Conservation (phyloP, 2,329 filamentous ascomycete species). For the Neoscytalidium dimidiatum region DNA sequence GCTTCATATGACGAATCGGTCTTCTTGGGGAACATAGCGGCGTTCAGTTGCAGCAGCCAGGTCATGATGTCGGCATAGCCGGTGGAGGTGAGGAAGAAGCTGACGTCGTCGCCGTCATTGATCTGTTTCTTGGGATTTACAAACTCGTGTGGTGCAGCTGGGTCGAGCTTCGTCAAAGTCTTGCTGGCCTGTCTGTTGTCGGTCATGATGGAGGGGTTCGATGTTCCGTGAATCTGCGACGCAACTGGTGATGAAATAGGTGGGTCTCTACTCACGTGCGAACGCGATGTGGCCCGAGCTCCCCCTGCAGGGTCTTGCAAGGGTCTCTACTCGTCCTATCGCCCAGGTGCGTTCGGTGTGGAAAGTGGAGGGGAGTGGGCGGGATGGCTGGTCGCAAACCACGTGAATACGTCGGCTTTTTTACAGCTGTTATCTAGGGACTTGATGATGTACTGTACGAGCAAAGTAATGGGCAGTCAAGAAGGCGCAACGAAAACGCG, state of each 20-base stretch:
- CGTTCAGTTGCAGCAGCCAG: conserved; percentile 89
- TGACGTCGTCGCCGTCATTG: conserved; percentile 79
- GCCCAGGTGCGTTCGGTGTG: neutral
- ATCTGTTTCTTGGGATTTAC: conserved; percentile 75
- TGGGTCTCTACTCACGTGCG: conserved; percentile 6
- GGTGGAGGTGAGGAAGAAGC: conserved; percentile 74
- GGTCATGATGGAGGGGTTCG: conserved; percentile 10
- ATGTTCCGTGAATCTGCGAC: neutral
- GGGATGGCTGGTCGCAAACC: neutral
- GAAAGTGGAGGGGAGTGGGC: neutral
- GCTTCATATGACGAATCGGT: conserved; percentile 48
- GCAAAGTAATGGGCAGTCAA: too few relatives aligned
- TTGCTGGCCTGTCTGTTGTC: conserved; percentile 21
- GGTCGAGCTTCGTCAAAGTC: conserved; percentile 29
- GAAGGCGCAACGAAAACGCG: too few relatives aligned
- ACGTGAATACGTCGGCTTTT: too few relatives aligned
- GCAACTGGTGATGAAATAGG: conserved; percentile 13
- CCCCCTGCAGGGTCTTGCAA: conserved; percentile 4
- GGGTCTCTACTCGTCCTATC: neutral
- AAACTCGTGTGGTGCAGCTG: conserved; percentile 51
- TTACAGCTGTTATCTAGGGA: too few relatives aligned
- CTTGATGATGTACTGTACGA: too few relatives aligned
- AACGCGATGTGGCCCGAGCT: conserved; percentile 19
- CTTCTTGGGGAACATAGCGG: conserved; percentile 75
- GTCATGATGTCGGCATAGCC: conserved; percentile 86